phyloP scores from a whole-genome alignment of 2,329 filamentous ascomycete species.

The Periconia sp. region DNA sequence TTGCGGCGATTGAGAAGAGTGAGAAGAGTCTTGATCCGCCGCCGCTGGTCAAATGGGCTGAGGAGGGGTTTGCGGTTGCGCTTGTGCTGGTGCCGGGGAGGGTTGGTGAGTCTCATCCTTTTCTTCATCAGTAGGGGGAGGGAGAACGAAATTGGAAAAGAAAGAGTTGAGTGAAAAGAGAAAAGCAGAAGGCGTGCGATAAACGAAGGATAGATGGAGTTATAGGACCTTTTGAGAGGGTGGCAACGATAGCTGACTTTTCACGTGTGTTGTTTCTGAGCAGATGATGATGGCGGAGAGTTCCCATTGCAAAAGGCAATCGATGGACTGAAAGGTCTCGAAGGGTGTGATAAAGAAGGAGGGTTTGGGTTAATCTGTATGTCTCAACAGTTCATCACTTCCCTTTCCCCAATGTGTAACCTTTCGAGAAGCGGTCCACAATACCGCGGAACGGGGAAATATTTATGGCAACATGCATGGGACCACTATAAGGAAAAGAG shows the following conservation, averaged over 20 bases:
- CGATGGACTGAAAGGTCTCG: constrained; percentile 21
- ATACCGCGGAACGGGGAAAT: not conserved
- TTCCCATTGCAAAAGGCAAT: constrained; percentile 32
- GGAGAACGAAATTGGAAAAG: no score
- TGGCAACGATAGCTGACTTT: not conserved
- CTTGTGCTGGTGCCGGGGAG: constrained; percentile 50
- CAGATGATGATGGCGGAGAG: constrained; percentile 34
- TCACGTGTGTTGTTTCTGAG: not conserved
- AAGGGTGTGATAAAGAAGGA: constrained; percentile 25
- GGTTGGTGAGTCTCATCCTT: constrained; percentile 1
- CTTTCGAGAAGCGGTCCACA: no score
- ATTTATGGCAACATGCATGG: not conserved
- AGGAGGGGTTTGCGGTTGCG: constrained; percentile 67
- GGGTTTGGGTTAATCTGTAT: constrained; percentile 37
- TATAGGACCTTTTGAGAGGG: not conserved
- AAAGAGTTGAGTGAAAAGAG: not conserved
- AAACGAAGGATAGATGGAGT: not conserved
- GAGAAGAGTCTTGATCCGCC: constrained; percentile 54
- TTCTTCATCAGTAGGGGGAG: not conserved
- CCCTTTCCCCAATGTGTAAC: not conserved
- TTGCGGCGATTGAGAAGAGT: constrained; percentile 27
- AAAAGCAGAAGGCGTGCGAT: no score
- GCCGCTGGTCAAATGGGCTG: constrained; percentile 68
- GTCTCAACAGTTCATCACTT: constrained; percentile 2
- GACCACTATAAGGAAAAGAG: not conserved